phyloP scores from a whole-genome alignment of 805 yeast genomes.

The Wickerhamiella parazyma region DNA sequence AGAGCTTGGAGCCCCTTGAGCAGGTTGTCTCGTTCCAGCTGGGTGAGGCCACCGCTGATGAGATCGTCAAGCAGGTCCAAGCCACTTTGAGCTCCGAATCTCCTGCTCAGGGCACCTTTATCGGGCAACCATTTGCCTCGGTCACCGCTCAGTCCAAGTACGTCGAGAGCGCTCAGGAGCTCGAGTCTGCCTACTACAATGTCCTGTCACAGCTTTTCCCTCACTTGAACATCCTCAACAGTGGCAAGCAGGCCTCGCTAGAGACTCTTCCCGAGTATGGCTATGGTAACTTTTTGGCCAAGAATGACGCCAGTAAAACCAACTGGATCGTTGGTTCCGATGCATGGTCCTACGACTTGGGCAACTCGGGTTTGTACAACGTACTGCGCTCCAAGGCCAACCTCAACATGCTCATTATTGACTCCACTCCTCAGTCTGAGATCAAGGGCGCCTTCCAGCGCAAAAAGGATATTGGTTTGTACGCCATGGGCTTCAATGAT shows the following conservation, averaged over 20 bases:
- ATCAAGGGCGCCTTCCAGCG: slow-evolving; percentile 28
- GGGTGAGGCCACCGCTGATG: slow-evolving; percentile 32
- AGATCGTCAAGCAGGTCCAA: slow-evolving; percentile 35
- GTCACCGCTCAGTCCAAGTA: slow-evolving; percentile 24
- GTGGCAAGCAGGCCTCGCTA: slow-evolving; percentile 32
- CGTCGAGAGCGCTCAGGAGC: slow-evolving; percentile 32
- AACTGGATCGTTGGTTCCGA: slow-evolving; percentile 88
- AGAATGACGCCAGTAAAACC: slow-evolving; percentile 31
- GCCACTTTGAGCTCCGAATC: slow-evolving; percentile 36
- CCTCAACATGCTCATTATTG: slow-evolving; percentile 74
- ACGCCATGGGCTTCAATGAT: slow-evolving; percentile 85
- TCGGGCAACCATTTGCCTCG: slow-evolving; percentile 31
- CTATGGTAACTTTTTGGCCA: slow-evolving; percentile 57
- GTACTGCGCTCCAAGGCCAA: slow-evolving; percentile 62
- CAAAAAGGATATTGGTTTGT: slow-evolving; percentile 85
- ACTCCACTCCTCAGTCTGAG: slow-evolving; percentile 55
- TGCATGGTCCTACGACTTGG: slow-evolving; percentile 88
- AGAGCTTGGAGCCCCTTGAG: slow-evolving; percentile 19
- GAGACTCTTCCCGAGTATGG: slow-evolving; percentile 71
- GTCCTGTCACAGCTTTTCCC: slow-evolving; percentile 57
- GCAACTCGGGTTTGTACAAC: slow-evolving; percentile 81
- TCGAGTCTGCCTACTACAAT: slow-evolving; percentile 67
- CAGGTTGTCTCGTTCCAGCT: slow-evolving; percentile 45
- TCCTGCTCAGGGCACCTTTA: slow-evolving; percentile 50
- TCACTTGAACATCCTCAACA: slow-evolving; percentile 48